These are phyloP conservation scores for Vigna unguiculata DNA, from an alignment of 306 rosid species.

Conservation along the genomic window DNA sequence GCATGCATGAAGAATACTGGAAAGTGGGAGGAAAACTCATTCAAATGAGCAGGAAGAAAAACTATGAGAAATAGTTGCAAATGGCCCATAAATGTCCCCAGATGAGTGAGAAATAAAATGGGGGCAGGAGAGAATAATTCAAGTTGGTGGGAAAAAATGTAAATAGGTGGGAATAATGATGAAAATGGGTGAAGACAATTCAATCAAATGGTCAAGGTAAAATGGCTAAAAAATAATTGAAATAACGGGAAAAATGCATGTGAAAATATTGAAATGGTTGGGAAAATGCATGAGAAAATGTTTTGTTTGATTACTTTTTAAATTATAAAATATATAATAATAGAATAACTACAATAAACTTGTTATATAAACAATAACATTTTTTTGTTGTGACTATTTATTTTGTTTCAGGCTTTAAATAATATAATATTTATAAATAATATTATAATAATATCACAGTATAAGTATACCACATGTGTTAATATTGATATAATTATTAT, in stretches of 20 bases:
- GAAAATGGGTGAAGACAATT: neutral
- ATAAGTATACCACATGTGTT: neutral
- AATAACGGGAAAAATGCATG: neutral
- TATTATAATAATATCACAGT: neutral
- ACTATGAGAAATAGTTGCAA: neutral
- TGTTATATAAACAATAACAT: neutral
- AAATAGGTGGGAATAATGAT: neutral
- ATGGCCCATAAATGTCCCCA: neutral
- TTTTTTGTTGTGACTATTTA: neutral
- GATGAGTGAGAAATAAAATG: neutral
- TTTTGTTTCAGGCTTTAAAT: neutral
- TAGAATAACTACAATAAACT: neutral
- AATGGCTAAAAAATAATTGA: neutral
- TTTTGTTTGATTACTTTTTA: neutral
- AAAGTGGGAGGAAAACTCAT: neutral
- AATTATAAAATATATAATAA: neutral
- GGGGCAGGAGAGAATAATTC: neutral
- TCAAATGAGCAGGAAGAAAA: neutral
- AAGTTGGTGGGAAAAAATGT: neutral
- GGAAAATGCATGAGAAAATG: neutral
- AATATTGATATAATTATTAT: neutral
- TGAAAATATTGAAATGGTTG: neutral
- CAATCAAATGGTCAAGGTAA: neutral
- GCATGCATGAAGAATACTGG: constrained; percentile 28
- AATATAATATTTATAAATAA: neutral